phyloP scores from a whole-genome alignment of 495 filamentous ascomycete genomes.

The Penicillium soppii region DNA sequence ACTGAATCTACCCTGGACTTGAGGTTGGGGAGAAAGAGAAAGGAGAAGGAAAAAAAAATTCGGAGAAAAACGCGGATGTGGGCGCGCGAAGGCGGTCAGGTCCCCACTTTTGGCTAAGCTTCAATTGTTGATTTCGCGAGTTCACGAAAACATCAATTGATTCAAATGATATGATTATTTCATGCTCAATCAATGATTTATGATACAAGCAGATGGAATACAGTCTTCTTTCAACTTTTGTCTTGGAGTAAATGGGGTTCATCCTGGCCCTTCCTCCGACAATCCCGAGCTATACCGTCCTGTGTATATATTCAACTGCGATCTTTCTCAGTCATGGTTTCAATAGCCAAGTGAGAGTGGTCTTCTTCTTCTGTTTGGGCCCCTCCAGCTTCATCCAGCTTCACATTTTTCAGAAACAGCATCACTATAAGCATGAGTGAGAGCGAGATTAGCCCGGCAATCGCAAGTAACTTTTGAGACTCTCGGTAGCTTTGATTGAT shows the following conservation, averaged over 20 bases:
- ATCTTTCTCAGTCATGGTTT: background rate
- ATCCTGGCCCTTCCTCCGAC: background rate
- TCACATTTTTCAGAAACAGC: constrained; percentile 22
- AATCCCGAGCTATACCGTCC: background rate
- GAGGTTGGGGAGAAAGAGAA: background rate
- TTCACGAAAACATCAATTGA: background rate
- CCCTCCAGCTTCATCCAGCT: constrained; percentile 11
- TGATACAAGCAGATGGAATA: background rate
- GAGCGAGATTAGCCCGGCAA: constrained; percentile 15
- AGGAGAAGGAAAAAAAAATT: constrained; percentile 10
- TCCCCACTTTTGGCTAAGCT: too few relatives aligned
- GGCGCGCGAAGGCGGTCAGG: constrained; percentile 7
- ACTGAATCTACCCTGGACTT: background rate
- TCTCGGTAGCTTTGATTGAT: constrained; percentile 24
- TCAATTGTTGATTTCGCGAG: too few relatives aligned
- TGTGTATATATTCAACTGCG: background rate
- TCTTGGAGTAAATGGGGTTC: too few relatives aligned
- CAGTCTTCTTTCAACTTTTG: background rate
- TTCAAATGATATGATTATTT: too few relatives aligned
- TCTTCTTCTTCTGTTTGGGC: background rate
- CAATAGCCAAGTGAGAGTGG: background rate
- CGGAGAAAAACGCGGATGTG: constrained; percentile 8
- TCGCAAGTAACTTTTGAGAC: constrained; percentile 20
- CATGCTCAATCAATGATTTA: too few relatives aligned
- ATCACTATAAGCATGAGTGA: constrained; percentile 23